These are phyloP conservation scores for Asterella californica DNA, from an alignment of 225 moss, liverwort and hornwort genomes.

Conservation along the genomic window DNA sequence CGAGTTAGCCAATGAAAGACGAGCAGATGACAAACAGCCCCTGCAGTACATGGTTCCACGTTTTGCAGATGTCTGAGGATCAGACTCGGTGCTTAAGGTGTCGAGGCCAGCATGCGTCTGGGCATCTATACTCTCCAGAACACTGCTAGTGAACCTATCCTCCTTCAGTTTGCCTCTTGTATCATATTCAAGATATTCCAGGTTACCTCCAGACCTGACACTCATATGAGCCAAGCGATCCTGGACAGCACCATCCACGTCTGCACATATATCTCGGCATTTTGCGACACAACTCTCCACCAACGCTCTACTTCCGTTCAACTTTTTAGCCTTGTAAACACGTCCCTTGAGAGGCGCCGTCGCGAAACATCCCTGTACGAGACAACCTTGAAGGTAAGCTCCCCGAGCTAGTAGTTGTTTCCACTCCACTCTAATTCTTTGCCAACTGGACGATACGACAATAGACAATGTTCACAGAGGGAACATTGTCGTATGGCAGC, in stretches of 20 bases:
- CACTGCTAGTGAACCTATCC: background rate
- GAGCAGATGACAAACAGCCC: conserved; percentile 19
- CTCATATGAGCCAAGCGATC: conserved; percentile 12
- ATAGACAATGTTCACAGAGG: no score
- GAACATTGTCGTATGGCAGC: no score
- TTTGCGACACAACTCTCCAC: conserved; percentile 30
- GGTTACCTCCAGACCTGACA: background rate
- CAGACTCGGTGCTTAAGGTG: background rate
- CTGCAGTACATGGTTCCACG: conserved; percentile 10
- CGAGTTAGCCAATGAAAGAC: background rate
- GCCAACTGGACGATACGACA: no score
- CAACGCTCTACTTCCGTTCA: conserved; percentile 17
- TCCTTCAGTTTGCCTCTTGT: background rate
- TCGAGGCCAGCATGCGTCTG: background rate
- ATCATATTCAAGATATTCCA: background rate
- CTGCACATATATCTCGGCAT: conserved; percentile 43
- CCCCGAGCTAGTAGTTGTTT: no score
- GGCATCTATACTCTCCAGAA: background rate
- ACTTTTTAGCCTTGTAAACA: background rate
- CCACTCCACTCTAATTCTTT: no score
- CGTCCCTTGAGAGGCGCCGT: background rate
- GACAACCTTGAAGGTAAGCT: background rate
- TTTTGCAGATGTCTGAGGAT: background rate
- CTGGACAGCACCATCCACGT: conserved; percentile 29
- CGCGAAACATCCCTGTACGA: conserved; percentile 15